Evolutionary conservation across 129 eudicot species (phyloP).

Genomic region (Chrysanthemum seticuspe): DNA sequence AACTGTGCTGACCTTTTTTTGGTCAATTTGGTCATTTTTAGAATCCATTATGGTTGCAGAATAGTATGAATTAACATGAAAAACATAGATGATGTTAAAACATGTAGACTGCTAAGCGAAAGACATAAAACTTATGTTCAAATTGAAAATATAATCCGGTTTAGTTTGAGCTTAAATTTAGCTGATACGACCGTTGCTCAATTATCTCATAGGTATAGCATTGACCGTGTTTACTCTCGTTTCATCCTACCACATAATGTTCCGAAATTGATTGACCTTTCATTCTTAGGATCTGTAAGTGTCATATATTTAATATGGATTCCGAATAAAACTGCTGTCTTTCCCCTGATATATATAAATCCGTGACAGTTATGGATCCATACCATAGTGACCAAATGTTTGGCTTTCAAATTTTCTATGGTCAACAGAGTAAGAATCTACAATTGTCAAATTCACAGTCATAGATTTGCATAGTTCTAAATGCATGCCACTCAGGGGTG

Average conservation of each 20-base stretch:
- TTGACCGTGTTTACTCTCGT: neutral
- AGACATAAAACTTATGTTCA: neutral
- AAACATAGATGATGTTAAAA: neutral
- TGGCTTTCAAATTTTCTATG: neutral
- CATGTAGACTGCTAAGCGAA: neutral
- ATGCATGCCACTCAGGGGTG: too few relatives aligned
- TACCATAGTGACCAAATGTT: neutral
- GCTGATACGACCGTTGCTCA: neutral
- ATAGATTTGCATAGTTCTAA: neutral
- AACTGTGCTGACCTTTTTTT: conserved; percentile 3
- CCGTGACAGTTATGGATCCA: too few relatives aligned
- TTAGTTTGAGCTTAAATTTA: neutral
- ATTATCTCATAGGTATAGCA: conserved; percentile 1
- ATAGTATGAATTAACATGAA: neutral
- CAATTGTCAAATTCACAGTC: neutral
- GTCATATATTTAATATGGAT: neutral
- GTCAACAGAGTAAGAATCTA: neutral
- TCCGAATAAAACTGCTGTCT: too few relatives aligned
- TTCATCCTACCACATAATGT: neutral
- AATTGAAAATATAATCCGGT: neutral
- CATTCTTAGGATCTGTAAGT: neutral
- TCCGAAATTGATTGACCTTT: neutral
- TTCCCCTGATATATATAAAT: too few relatives aligned
- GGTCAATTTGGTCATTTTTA: neutral
- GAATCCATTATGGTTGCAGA: neutral